Conservation (phyloP, 164 flowering plant species). For the Nelumbo lutea region DNA sequence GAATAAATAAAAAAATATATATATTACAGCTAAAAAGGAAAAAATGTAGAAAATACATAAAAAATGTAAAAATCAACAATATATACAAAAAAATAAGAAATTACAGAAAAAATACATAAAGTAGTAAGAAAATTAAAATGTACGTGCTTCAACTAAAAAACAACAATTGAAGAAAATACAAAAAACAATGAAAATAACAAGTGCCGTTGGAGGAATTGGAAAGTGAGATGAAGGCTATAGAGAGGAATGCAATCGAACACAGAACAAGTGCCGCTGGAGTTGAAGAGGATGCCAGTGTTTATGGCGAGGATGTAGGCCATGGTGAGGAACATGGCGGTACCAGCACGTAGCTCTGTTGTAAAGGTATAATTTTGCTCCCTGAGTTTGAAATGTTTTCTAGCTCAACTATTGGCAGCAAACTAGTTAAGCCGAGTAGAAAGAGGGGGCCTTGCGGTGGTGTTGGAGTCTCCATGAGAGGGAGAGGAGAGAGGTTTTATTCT, state of each 20-base stretch:
- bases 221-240: constrained; percentile 40
- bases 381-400: constrained; percentile 68
- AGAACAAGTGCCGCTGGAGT: constrained; percentile 82
- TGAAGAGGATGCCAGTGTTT: constrained; percentile 78
- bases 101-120: too few species aligned
- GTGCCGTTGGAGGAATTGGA: constrained; percentile 22
- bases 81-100: too few species aligned
- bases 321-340: constrained; percentile 87
- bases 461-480: too few species aligned
- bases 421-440: constrained; percentile 37
- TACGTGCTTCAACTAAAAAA: too few species aligned
- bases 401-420: constrained; percentile 36
- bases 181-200: too few species aligned
- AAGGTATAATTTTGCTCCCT: constrained; percentile 50
- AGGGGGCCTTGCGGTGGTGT: neutral
- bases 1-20: too few species aligned
- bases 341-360: constrained; percentile 93
- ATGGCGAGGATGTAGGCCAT: constrained; percentile 96
- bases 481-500: too few species aligned
- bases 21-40: too few species aligned
- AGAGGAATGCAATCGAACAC: constrained; percentile 64
- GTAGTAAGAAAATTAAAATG: too few species aligned
- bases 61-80: too few species aligned
- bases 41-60: too few species aligned
- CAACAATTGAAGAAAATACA: too few species aligned